Evolutionary conservation across 106 monocot genomes (phyloP), one percentile per base, ranked within the genome.

Genomic region (Platanthera zijinensis): DNA sequence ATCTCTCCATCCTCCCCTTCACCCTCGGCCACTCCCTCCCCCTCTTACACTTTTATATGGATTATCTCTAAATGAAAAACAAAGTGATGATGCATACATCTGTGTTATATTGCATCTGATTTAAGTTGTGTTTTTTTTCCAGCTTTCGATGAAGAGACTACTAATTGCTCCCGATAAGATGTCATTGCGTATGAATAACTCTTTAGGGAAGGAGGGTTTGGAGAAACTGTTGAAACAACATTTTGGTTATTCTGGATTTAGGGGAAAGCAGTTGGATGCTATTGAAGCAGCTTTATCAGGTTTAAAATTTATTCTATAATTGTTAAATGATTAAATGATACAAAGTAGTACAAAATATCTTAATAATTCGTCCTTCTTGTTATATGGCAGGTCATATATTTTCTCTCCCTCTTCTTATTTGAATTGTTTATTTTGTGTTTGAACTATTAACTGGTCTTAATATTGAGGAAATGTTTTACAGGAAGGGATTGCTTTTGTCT

Each of bases 401-500:
- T 69, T 10, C 69, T 46, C 13, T 14, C 5, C 13, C 46, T 69
- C 45, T 45, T 15, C 10, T 46, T 8, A 32, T 46, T 64, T 22
- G 7, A 69, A 32, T 14, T 21, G 10, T 69, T 69, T 32, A 4
- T 69, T 45, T 69, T 46, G 12, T 69, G 45, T 10, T 69, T 64
- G n/a, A 8, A 28, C 63, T 25, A 22, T 19, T 64, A 64, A 28
- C 5, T 63, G 2, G 30, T 69, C 15, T 45, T 13, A 46, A 18
- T 53, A 6, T 54, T 53, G 25, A 10, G 6, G 14, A 57, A 17
- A 54, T 67, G 9, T 32, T 76, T 80, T 78, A 19, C 79, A 92
- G 96, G 96, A 82, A 93, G 84, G 78, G 96, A 96, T 84, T 96
- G 95, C 76, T 93, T 96, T 78, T 96, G 96, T 84, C 89, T 96